Evolutionary conservation across 2,329 filamentous ascomycete species (phyloP).

Genomic region (Claviceps quebecensis): DNA sequence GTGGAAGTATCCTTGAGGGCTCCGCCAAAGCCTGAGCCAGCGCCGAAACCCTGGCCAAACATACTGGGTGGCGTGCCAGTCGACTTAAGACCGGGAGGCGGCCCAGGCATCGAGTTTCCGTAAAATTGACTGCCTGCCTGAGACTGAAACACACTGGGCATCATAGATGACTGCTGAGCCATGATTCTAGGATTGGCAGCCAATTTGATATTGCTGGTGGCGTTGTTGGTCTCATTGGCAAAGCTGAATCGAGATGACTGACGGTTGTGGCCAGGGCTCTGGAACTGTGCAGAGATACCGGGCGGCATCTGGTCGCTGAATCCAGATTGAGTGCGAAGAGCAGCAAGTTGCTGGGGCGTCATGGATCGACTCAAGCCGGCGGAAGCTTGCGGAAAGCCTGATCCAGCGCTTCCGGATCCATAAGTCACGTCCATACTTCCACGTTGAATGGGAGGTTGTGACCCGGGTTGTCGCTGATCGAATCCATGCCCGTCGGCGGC

Average conservation of each 20-base stretch:
- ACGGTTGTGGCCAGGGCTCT: conserved; percentile 57
- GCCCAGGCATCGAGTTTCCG: conserved; percentile 72
- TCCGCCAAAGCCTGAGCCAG: conserved; percentile 49
- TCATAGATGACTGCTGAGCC: conserved; percentile 79
- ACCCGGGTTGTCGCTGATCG: conserved; percentile 48
- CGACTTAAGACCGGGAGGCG: conserved; percentile 88
- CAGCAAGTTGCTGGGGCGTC: conserved; percentile 62
- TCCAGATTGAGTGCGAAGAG: conserved; percentile 48
- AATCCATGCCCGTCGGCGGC: conserved; percentile 35
- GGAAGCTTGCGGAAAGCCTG: conserved; percentile 33
- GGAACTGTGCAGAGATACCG: conserved; percentile 40
- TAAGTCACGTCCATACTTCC: conserved; percentile 39
- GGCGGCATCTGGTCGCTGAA: conserved; percentile 47
- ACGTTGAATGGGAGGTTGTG: conserved; percentile 67
- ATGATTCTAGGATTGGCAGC: conserved; percentile 67
- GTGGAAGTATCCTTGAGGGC: conserved; percentile 55
- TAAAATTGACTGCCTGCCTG: conserved; percentile 61
- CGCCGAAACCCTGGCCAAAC: conserved; percentile 80
- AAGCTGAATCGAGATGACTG: conserved; percentile 84
- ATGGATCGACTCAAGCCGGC: conserved; percentile 52
- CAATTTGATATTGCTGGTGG: conserved; percentile 50
- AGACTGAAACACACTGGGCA: conserved; percentile 51
- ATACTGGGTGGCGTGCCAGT: conserved; percentile 89
- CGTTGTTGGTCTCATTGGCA: conserved; percentile 52
- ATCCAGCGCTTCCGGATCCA: conserved; percentile 32